phyloP scores from a whole-genome alignment of 352 stramenopile genomes.

The Globisporangium yorkense region DNA sequence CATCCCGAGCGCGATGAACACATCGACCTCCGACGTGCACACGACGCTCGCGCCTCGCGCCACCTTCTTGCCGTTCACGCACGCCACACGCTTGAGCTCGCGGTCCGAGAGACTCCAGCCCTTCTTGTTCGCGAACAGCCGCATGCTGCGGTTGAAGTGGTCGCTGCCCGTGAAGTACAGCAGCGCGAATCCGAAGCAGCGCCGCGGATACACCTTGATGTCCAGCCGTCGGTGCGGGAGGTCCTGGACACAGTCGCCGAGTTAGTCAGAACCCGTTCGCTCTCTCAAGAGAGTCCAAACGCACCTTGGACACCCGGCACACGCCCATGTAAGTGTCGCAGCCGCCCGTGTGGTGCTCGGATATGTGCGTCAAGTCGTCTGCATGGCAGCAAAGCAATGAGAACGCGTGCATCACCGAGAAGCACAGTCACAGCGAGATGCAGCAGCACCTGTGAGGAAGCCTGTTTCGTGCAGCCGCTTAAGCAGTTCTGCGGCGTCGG shows the following conservation, averaged over 20 bases:
- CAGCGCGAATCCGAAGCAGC: slow-evolving; percentile 76
- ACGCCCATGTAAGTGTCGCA: slow-evolving; percentile 88
- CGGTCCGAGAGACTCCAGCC: slow-evolving; percentile 72
- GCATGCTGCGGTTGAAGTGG: slow-evolving; percentile 88
- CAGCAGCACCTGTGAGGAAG: slow-evolving; percentile 50
- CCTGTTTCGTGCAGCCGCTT: slow-evolving; percentile 46
- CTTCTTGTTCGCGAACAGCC: slow-evolving; percentile 74
- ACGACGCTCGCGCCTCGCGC: slow-evolving; percentile 62
- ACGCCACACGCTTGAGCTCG: slow-evolving; percentile 52
- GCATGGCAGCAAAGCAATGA: background rate
- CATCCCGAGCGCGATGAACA: slow-evolving; percentile 80
- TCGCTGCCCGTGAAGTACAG: slow-evolving; percentile 91
- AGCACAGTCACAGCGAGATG: background rate
- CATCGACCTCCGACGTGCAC: slow-evolving; percentile 75
- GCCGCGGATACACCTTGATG: slow-evolving; percentile 84
- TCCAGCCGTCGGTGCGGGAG: slow-evolving; percentile 66
- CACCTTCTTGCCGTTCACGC: slow-evolving; percentile 51
- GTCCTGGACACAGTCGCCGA: slow-evolving; percentile 12
- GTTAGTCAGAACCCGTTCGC: background rate
- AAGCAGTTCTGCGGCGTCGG: slow-evolving; percentile 32
- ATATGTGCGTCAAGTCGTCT: slow-evolving; percentile 69
- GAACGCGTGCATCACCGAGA: background rate
- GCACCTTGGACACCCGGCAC: slow-evolving; percentile 55
- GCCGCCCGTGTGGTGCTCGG: slow-evolving; percentile 38
- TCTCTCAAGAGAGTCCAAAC: background rate